These are phyloP conservation scores for Lipomyces orientalis DNA, from an alignment of 805 yeast species.

Conservation along the genomic window DNA sequence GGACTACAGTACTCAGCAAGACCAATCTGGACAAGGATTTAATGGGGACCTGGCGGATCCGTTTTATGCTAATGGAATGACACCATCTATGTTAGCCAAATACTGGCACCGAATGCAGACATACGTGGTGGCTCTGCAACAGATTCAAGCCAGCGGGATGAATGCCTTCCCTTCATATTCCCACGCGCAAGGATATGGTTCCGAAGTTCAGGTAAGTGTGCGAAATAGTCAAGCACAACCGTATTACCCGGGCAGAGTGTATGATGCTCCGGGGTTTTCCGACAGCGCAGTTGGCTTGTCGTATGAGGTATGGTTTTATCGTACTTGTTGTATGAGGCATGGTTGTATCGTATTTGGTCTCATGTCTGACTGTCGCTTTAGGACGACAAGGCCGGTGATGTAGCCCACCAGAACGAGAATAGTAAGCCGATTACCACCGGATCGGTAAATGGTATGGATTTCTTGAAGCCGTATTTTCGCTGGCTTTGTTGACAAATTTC, in stretches of 20 bases:
- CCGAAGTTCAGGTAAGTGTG: neutral
- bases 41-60: slow-evolving; percentile 13
- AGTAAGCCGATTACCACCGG: neutral
- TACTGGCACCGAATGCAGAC: slow-evolving; percentile 51
- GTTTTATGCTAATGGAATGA: slow-evolving; percentile 44
- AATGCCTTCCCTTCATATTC: neutral
- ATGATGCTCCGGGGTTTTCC: slow-evolving; percentile 1
- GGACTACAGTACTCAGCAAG: neutral
- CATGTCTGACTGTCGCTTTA: neutral
- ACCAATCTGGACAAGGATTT: slow-evolving; percentile 1
- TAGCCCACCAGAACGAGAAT: neutral
- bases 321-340: neutral
- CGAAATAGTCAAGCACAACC: neutral
- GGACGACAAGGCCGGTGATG: neutral
- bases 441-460: neutral
- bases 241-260: neutral
- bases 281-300: neutral
- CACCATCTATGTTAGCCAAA: slow-evolving; percentile 51
- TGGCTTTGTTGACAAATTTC: neutral
- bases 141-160: slow-evolving; percentile 13
- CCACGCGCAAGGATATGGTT: neutral
- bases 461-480: neutral
- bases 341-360: neutral
- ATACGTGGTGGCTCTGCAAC: slow-evolving; percentile 37
- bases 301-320: neutral